Evolutionary conservation across 164 flowering plant genomes (phyloP), one percentile per base, ranked within the genome.

Genomic region (Nymphaea colorata): DNA sequence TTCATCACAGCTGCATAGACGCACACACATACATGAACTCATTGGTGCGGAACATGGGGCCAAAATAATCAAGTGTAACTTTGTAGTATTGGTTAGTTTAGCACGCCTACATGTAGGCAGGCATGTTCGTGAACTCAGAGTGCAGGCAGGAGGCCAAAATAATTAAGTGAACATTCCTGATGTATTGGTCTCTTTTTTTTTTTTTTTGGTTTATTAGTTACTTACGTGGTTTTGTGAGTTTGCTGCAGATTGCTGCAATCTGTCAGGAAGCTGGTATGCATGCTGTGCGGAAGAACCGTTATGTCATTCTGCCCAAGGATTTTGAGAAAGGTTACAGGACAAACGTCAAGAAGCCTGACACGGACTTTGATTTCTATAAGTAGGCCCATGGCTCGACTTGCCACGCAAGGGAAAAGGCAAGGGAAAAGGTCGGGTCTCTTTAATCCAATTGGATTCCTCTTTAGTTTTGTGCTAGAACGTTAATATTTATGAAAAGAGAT

Each of bases 201-300:
- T 51, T 5, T 51, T 15, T 51, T 51, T 8, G 12, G 12, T 51
- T 15, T 15, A 45, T 15, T 51, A 15, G 14, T 10, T 4, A 51
- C 14, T 51, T 15, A 8, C 57, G 57, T 51, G 57, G 8, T 51
- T 51, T 51, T 51, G 57, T 15, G 12, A 8, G 57, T 51, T 51
- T 61, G 73, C 17, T 68, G 70, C 90, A 90, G 96, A 90, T 90
- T 71, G 68, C 94, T 5, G 96, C 96, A 44, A 90, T 90, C 45
- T 90, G 96, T 71, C 96, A 90, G 69, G 96, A 90, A 74, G 96
- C 96, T 6, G 96, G 96, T 44, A 87, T 90, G 94, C 96, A 87
- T 77, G 96, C 96, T 4, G 96, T 90, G 7, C 82, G 96, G 16
- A 90, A 90, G 83, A 90, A 90, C 73, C 84, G 96, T 10, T 90